Base-by-base conservation (phyloP, 1,284 basidiomycete species). In the Hymenochaete sp. region DNA sequence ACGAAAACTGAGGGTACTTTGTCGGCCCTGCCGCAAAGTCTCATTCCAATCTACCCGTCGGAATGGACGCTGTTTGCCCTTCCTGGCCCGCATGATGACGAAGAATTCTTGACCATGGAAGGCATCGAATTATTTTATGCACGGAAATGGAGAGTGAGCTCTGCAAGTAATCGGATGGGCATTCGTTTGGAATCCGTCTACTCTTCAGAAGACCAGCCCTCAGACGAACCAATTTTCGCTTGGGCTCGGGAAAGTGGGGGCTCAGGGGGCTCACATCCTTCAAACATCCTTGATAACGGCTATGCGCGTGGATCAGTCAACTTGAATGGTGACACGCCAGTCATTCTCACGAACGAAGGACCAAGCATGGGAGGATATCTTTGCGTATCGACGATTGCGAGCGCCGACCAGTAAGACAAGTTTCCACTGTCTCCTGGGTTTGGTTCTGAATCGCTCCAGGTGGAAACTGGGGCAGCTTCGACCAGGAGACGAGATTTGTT, bases 271-370 rank as follows among this genome's bases (percentile, higher is more conserved):
- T 74, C 75, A 9, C 83, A 86, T 58, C 81, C 82, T 0, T 76
- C 73, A 31, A 85, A 85, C 54, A 77, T 84, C 39, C 68, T 82
- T 16, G 81, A 84, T 52, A 79, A 81, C 48, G 78, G 74, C 2
- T 85, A 84, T 55, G 71, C 74, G 0, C 62, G 67, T 18, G 79
- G 78, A 3, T 69, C 73, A 1, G 58, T 85, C 51, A 79, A 79
- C 52, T 52, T 82, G 52, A 85, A 84, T 53, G 83, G 82, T 2
- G 81, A 86, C 55, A 81, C 79, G 0, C 80, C 83, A 0, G 79
- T 85, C 2, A 73, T 83, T 19, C 60, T 84, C 33, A 72, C 72
- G 1, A 67, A 71, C 24, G 82, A 82, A 54, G 76, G 75, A 0
- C 80, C 78, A 0, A 74, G 78, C 56, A 77, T 79, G 77, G 77